Percentiles rank a stretch among this genome's conserved stretches.
Conservation (phyloP, 345 rosid genomes). For the Clausena lansium region DNA sequence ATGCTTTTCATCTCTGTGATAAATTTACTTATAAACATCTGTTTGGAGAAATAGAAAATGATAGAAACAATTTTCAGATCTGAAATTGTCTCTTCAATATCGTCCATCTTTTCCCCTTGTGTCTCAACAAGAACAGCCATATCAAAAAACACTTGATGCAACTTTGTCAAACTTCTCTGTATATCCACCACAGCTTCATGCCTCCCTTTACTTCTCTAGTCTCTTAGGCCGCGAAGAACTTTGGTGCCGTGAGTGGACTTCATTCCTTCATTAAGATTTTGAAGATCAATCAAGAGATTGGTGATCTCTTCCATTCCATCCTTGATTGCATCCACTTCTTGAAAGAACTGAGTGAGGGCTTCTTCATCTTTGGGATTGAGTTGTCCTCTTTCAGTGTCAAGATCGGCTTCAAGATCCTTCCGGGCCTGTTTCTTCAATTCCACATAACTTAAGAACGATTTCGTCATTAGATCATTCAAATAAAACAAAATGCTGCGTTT, state of each 20-base stretch:
- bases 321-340: slow-evolving; percentile 54
- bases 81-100: too few species aligned
- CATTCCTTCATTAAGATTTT: slow-evolving; percentile 59
- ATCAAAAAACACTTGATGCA: too few species aligned
- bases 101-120: too few species aligned
- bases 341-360: slow-evolving; percentile 61
- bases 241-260: slow-evolving; percentile 69
- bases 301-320: slow-evolving; percentile 69
- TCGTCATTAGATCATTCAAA: slow-evolving; percentile 92
- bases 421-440: slow-evolving; percentile 72
- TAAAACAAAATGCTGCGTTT: too few species aligned
- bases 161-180: too few species aligned
- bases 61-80: too few species aligned
- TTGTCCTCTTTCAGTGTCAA: slow-evolving; percentile 53
- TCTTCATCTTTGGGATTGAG: slow-evolving; percentile 47
- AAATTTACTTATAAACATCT: too few species aligned
- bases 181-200: too few species aligned
- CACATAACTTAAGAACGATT: slow-evolving; percentile 78
- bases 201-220: slow-evolving; percentile 25
- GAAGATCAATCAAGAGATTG: slow-evolving; percentile 71
- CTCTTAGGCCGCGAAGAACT: slow-evolving; percentile 68
- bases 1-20: too few species aligned
- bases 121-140: too few species aligned
- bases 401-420: slow-evolving; percentile 48
- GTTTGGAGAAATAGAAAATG: too few species aligned